phyloP scores from a whole-genome alignment of 345 rosid genomes.

The Clausena lansium region DNA sequence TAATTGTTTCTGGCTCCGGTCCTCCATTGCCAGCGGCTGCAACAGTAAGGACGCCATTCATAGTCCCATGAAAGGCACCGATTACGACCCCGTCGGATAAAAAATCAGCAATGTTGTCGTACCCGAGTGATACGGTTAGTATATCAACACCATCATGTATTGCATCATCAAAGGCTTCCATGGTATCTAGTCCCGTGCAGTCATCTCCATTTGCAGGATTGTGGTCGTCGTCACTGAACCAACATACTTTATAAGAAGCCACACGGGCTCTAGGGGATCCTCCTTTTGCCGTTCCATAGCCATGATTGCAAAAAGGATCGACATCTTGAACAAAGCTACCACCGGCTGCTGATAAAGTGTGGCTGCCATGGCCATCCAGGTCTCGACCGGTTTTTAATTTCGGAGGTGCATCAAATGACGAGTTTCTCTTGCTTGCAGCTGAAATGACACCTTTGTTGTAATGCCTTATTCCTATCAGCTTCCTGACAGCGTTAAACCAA shows the following conservation, averaged over 20 bases:
- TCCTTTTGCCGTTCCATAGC: slow-evolving; percentile 36
- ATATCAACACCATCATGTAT: slow-evolving; percentile 50
- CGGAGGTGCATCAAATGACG: not conserved
- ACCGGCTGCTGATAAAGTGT: slow-evolving; percentile 46
- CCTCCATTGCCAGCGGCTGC: slow-evolving; percentile 45
- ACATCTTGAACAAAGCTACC: slow-evolving; percentile 32
- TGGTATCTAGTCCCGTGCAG: no score
- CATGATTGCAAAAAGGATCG: slow-evolving; percentile 15
- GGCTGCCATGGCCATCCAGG: slow-evolving; percentile 42
- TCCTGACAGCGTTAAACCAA: slow-evolving; percentile 23
- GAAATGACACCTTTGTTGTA: slow-evolving; percentile 26
- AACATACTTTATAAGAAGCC: slow-evolving; percentile 47
- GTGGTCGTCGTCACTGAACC: slow-evolving; percentile 30
- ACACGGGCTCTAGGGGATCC: slow-evolving; percentile 50
- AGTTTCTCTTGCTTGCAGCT: not conserved
- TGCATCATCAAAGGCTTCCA: slow-evolving; percentile 31
- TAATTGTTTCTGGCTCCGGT: slow-evolving; percentile 11
- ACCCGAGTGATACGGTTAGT: slow-evolving; percentile 30
- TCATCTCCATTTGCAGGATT: slow-evolving; percentile 27
- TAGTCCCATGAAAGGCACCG: slow-evolving; percentile 45
- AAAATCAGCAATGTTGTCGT: slow-evolving; percentile 20
- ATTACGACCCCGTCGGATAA: slow-evolving; percentile 32
- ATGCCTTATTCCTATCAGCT: slow-evolving; percentile 43
- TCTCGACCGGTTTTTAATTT: slow-evolving; percentile 1
- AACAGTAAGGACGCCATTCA: slow-evolving; percentile 32